Conservation (phyloP, 179 eudicot species). For the Beta corolliflora region DNA sequence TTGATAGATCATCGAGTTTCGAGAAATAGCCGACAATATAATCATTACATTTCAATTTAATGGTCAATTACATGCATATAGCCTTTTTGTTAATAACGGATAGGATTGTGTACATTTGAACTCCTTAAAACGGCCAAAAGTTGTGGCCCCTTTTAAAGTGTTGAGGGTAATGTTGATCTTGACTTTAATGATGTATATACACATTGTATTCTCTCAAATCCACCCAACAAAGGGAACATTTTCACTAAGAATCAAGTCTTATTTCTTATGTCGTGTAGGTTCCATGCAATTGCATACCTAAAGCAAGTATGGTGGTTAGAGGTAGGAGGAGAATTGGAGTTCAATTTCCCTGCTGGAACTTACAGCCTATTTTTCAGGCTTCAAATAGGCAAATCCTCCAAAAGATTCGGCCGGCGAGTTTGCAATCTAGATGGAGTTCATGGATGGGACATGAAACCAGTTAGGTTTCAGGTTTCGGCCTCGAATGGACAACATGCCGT, state of each 20-base stretch:
- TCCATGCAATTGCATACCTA: constrained; percentile 62
- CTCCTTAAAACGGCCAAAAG: too few relatives aligned
- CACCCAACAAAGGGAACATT: too few relatives aligned
- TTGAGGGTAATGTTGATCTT: background rate
- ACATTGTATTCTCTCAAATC: background rate
- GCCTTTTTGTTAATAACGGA: background rate
- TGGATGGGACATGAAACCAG: constrained; percentile 74
- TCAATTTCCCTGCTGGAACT: constrained; percentile 52
- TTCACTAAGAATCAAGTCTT: too few relatives aligned
- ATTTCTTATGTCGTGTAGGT: constrained; percentile 38
- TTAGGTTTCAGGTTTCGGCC: constrained; percentile 49
- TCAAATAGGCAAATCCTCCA: constrained; percentile 49
- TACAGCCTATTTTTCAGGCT: constrained; percentile 62
- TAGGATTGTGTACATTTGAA: background rate
- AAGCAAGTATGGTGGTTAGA: constrained; percentile 86
- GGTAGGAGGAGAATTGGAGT: constrained; percentile 62
- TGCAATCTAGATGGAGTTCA: constrained; percentile 48
- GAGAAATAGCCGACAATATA: background rate
- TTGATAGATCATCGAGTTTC: background rate
- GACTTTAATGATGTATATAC: background rate
- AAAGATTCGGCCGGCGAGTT: constrained; percentile 33
- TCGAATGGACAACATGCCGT: constrained; percentile 42
- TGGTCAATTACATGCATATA: background rate
- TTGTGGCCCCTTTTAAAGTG: background rate
- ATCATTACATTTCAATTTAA: background rate